Conservation (phyloP, 805 yeast species). For the Cyberlindnera mycetangii region DNA sequence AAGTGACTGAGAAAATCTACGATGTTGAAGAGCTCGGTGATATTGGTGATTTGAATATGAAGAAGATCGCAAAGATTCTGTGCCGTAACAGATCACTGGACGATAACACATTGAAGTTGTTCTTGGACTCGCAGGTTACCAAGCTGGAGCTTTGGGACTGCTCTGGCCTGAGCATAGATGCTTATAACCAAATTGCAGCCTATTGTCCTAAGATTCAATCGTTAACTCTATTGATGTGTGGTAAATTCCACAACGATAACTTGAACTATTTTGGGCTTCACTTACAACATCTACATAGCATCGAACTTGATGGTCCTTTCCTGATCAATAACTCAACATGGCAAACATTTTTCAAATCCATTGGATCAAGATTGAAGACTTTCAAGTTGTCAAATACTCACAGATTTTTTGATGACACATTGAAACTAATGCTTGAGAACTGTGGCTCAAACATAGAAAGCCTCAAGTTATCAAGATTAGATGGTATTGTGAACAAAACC, state of each 20-base stretch:
- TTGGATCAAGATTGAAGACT: slow-evolving; percentile 50
- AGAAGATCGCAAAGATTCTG: slow-evolving; percentile 70
- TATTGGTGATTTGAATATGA: slow-evolving; percentile 70
- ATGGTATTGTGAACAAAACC: slow-evolving; percentile 59
- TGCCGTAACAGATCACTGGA: slow-evolving; percentile 80
- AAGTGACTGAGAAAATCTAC: slow-evolving; percentile 62
- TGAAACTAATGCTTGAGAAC: slow-evolving; percentile 57
- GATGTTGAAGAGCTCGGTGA: slow-evolving; percentile 84
- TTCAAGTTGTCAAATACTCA: slow-evolving; percentile 81
- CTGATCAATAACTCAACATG: slow-evolving; percentile 73
- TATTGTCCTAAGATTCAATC: slow-evolving; percentile 70
- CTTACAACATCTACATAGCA: slow-evolving; percentile 47
- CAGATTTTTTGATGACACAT: slow-evolving; percentile 66
- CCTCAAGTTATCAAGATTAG: slow-evolving; percentile 64
- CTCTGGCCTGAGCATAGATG: slow-evolving; percentile 65
- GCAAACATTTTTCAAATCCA: slow-evolving; percentile 65
- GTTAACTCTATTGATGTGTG: slow-evolving; percentile 85
- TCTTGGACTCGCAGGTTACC: slow-evolving; percentile 57
- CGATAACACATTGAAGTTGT: slow-evolving; percentile 67
- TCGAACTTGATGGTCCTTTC: slow-evolving; percentile 88
- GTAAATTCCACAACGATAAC: slow-evolving; percentile 79
- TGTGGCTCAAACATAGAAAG: slow-evolving; percentile 55
- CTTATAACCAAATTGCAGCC: slow-evolving; percentile 68
- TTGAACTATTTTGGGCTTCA: slow-evolving; percentile 60
- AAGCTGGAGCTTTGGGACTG: slow-evolving; percentile 88